A percentile compares a stretch with the other conserved stretches of the same genome.
Evolutionary conservation across 2,329 filamentous ascomycete species (phyloP).

Genomic region (Magnaporthales sp.): DNA sequence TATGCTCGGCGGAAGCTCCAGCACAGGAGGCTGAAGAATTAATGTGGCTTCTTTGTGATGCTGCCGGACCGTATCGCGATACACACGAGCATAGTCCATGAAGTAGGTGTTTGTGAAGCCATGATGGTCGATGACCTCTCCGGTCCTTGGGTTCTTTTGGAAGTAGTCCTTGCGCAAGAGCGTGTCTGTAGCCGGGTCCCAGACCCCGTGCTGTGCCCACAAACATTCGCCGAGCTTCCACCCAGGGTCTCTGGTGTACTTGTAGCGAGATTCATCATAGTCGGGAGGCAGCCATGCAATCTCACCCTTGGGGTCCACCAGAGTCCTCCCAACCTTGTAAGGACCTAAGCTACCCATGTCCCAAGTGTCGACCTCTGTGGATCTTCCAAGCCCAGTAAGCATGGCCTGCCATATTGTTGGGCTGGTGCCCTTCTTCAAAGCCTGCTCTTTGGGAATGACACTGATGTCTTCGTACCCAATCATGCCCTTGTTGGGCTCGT

Average conservation of each 20-base stretch:
- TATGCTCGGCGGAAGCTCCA: constrained; percentile 83
- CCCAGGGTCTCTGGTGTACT: constrained; percentile 76
- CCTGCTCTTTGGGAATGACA: constrained; percentile 75
- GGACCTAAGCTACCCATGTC: constrained; percentile 91
- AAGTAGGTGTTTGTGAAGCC: constrained; percentile 89
- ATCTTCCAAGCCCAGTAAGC: constrained; percentile 79
- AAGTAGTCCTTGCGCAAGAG: constrained; percentile 86
- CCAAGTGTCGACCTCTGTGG: constrained; percentile 85
- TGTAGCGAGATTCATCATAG: constrained; percentile 81
- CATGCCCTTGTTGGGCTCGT: constrained; percentile 87
- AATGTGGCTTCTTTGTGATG: constrained; percentile 77
- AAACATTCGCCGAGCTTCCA: constrained; percentile 94
- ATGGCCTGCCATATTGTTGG: constrained; percentile 94
- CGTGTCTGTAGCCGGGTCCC: constrained; percentile 73
- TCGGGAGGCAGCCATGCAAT: constrained; percentile 74
- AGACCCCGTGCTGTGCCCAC: constrained; percentile 95
- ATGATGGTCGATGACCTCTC: constrained; percentile 67
- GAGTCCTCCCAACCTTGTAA: constrained; percentile 72
- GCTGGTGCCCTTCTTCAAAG: constrained; percentile 83
- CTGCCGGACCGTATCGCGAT: constrained; percentile 63
- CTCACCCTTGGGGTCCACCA: constrained; percentile 83
- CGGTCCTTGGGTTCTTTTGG: constrained; percentile 64
- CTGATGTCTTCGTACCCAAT: constrained; percentile 77
- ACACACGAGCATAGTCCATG: constrained; percentile 74
- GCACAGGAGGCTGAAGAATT: constrained; percentile 82